These are phyloP conservation scores for Exophiala spinifera DNA, from an alignment of 2,329 filamentous ascomycete genomes.

Conservation along the genomic window DNA sequence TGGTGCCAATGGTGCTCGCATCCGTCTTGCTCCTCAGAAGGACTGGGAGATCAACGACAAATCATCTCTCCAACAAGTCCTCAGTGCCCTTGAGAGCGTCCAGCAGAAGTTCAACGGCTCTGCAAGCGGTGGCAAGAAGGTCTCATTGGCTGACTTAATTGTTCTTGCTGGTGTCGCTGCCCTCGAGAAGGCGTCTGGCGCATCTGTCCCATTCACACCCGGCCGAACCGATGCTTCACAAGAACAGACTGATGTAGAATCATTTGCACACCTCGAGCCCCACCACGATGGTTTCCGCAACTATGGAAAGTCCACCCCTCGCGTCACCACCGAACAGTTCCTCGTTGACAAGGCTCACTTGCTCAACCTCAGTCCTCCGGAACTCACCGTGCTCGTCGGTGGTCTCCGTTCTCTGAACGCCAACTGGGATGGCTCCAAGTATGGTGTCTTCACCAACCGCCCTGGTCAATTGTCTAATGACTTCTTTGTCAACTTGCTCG, in stretches of 20 bases:
- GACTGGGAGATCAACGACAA: constrained; percentile 75
- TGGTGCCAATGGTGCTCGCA: constrained; percentile 75
- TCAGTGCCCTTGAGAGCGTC: constrained; percentile 60
- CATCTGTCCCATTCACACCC: constrained; percentile 67
- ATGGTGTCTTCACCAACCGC: constrained; percentile 66
- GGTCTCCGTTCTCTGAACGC: constrained; percentile 67
- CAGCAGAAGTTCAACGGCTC: constrained; percentile 64
- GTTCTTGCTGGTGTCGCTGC: constrained; percentile 70
- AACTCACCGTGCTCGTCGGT: constrained; percentile 68
- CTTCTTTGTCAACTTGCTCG: constrained; percentile 77
- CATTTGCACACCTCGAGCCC: constrained; percentile 66
- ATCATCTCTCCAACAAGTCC: constrained; percentile 59
- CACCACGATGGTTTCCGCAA: constrained; percentile 75
- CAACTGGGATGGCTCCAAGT: constrained; percentile 67
- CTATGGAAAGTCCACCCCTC: constrained; percentile 62
- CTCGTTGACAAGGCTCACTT: constrained; percentile 70
- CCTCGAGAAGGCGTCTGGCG: constrained; percentile 67
- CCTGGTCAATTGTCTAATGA: constrained; percentile 72
- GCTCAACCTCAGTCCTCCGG: constrained; percentile 67
- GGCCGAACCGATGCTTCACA: constrained; percentile 69
- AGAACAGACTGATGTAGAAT: constrained; percentile 66
- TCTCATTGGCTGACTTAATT: constrained; percentile 76
- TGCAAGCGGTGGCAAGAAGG: constrained; percentile 59
- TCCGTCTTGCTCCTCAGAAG: constrained; percentile 69
- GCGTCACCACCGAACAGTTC: constrained; percentile 64